Evolutionary conservation across 139 green algal genomes (phyloP).

Genomic region (Microglena sp.): DNA sequence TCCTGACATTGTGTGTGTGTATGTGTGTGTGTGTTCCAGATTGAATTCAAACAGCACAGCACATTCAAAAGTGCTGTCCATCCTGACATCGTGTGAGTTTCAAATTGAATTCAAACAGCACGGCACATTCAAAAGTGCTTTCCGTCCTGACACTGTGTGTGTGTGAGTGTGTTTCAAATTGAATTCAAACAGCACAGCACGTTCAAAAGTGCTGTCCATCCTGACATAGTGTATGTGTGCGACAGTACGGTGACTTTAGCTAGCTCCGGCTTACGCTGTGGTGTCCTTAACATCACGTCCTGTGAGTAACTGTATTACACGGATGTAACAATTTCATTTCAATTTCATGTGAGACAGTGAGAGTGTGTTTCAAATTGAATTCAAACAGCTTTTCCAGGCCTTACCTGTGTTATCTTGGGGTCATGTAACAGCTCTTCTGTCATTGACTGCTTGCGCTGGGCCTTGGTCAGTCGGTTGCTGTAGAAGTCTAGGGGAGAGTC

Average conservation of each 20-base stretch:
- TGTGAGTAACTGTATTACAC: too few relatives aligned
- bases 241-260: background rate
- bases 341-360: too few relatives aligned
- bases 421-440: constrained; percentile 57
- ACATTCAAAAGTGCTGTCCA: background rate
- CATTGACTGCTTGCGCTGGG: constrained; percentile 29
- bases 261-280: background rate
- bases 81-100: background rate
- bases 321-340: background rate
- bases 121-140: too few relatives aligned
- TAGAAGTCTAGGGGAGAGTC: constrained; percentile 62
- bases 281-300: too few relatives aligned
- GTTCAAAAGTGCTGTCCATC: background rate
- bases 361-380: background rate
- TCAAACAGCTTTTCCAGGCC: background rate
- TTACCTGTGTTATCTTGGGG: constrained; percentile 24
- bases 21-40: background rate
- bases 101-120: too few relatives aligned
- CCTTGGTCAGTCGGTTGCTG: constrained; percentile 26
- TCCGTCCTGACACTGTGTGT: background rate
- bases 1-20: background rate
- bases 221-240: background rate
- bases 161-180: background rate
- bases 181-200: background rate
- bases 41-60: background rate